Base-by-base conservation (phyloP, 805 yeast genomes). In the Tetrapisispora nanseiensis region DNA sequence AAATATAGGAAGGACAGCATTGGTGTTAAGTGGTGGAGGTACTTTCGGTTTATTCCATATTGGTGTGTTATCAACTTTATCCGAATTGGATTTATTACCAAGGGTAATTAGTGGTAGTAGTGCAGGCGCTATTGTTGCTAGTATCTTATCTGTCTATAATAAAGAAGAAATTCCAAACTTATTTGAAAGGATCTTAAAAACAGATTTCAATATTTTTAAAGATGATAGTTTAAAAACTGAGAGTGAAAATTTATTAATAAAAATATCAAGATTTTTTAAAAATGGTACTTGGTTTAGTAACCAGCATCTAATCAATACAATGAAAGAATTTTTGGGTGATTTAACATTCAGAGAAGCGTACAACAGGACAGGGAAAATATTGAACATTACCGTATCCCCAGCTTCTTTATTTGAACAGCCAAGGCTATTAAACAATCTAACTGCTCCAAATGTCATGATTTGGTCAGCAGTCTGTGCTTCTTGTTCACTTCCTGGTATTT, bases 1-100 rank as follows among this genome's bases (percentile, higher is more conserved):
- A 59, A 86, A 89, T 54, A 85, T 85, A 40, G 99, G 99, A 0
- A 71, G 96, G 42, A 89, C 97, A 0, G 98, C 97, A 0, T 67
- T 92, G 22, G 86, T 94, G n/a, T 71, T 92, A 41, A 82, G 95
- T 37, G 99, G 99, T 1, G 99, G 99, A 2, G 87, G 95, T 2
- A 84, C 95, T 4, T 84, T 90, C 66, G 98, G 97, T 0, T 65
- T 90, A 39, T 78, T 89, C 47, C 97, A 90, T 51, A 83, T 87
- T 44, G 99, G 99, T 1, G 96, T 92, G 0, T 65, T 90, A 36
- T 78, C 86, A 4, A 83, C 92, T 2, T 69, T 92, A 24, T 64
- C 82, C 32, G 92, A 86, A 51, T 72, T 75, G 40, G 79, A 82
- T 41, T 66, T 87, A 19, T 66, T 90, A 20, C 99, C 99, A 0